phyloP scores from a whole-genome alignment of 768 basidiomycete genomes.

The Mycena galopus region DNA sequence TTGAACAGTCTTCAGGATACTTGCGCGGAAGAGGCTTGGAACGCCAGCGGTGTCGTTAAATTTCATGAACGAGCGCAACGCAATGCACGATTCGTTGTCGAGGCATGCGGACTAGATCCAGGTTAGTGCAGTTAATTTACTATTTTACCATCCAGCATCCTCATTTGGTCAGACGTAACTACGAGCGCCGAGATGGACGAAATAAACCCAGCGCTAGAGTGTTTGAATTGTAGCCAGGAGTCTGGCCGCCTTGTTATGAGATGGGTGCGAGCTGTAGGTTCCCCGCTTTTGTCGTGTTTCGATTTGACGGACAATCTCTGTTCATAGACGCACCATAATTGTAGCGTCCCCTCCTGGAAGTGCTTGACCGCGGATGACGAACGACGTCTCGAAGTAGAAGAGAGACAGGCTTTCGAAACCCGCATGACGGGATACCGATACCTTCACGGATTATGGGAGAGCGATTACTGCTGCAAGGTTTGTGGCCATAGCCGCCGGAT shows the following conservation, averaged over 20 bases:
- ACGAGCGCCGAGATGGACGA: constrained; percentile 25
- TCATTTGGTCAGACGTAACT: constrained; percentile 4
- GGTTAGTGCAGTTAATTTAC: not conserved
- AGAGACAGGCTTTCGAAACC: not conserved
- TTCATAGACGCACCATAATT: constrained; percentile 8
- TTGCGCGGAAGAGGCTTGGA: constrained; percentile 7
- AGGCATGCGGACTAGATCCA: constrained; percentile 24
- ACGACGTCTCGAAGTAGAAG: constrained; percentile 1
- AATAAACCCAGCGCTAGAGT: constrained; percentile 24
- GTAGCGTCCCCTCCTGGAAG: constrained; percentile 10
- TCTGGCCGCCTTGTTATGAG: constrained; percentile 11
- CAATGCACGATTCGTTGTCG: constrained; percentile 4
- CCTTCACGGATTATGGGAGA: not conserved
- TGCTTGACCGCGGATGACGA: constrained; percentile 19
- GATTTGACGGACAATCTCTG: not conserved
- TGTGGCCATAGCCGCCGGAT: not conserved
- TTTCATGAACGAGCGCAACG: not conserved
- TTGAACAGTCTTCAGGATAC: not conserved
- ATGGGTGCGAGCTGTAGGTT: constrained; percentile 21
- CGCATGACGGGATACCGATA: not conserved
- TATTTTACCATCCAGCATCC: not conserved
- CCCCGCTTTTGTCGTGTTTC: not conserved
- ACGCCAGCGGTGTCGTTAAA: not conserved
- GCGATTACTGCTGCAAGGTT: not conserved
- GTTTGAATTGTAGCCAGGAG: constrained; percentile 17